Base-by-base conservation (phyloP, 2,329 filamentous ascomycete genomes). In the Aciculosporium take region DNA sequence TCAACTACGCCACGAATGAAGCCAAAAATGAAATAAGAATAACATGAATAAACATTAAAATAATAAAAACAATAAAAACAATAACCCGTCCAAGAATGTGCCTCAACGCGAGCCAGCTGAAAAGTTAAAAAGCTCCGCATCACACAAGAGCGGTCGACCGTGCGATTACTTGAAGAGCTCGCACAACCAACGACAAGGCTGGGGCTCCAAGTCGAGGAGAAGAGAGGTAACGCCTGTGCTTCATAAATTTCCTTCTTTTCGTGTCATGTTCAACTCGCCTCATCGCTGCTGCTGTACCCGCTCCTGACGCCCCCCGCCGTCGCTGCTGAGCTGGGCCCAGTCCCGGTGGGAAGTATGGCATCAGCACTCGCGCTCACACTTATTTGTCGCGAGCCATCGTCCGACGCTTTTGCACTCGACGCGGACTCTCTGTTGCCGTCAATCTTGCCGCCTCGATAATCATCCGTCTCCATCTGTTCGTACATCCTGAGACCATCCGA, bases 261-360 rank as follows among this genome's bases (percentile, higher is more conserved):
- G 17, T 37, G 21, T 29, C n/a, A 23, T 21, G 7, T 25, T 39
- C 33, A 45, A 12, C 13, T 41, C 17, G 37, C 38, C 27, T 41
- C 38, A 8, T 43, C 38, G 28, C 37, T 60, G 34, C 55, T 64
- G 41, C 49, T 60, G 46, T 61, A 62, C 0, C 57, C 57, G 40
- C 65, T 68, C 44, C 55, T 56, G 1, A 55, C 52, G 4, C 56
- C 63, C 4, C 62, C 63, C 13, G 58, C 62, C 2, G 64, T 67
- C 4, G 64, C 64, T 7, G 54, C 56, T 3, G 64, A 67, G 25
- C 61, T 66, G 5, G 54, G 55, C 17, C 49, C 50, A 0, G 54
- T 51, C 0, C 54, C n/a, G n/a, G n/a, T n/a, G n/a, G n/a, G 54
- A 7, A 49, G 41, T 9, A 47, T 46, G 3, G 48, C 44, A 7